Conservation (phyloP, 2,329 filamentous ascomycete genomes). For the Furcasterigmium furcatum region DNA sequence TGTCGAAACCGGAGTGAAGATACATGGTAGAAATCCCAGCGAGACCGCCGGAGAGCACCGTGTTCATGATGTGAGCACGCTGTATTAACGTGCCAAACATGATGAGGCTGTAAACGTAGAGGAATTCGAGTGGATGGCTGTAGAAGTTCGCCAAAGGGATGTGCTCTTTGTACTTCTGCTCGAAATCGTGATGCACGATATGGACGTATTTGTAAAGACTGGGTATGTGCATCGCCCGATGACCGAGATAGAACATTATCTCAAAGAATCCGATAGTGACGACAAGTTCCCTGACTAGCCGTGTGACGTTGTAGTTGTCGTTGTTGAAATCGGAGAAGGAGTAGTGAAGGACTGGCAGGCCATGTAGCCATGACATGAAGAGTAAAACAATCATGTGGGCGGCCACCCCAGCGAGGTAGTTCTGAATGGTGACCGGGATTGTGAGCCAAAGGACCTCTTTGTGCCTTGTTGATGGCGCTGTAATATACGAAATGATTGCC, state of each 20-base stretch:
- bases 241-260: not conserved
- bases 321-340: not conserved
- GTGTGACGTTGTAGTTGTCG: not conserved
- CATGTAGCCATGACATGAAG: not conserved
- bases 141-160: not conserved
- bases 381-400: not conserved
- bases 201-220: not conserved
- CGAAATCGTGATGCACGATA: not conserved
- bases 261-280: not conserved
- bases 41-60: not conserved
- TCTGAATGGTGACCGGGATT: not conserved
- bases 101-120: not conserved
- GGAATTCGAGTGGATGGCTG: not conserved
- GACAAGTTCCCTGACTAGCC: not conserved
- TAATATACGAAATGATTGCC: not conserved
- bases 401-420: not conserved
- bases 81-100: not conserved
- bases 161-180: not conserved
- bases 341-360: not conserved
- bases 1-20: not conserved
- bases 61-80: not conserved
- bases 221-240: not conserved
- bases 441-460: not conserved
- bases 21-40: not conserved
- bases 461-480: not conserved